Evolutionary conservation across 805 yeast species (phyloP), one percentile per base, ranked within the genome.

Genomic region (Saccharomycopsis sp.): DNA sequence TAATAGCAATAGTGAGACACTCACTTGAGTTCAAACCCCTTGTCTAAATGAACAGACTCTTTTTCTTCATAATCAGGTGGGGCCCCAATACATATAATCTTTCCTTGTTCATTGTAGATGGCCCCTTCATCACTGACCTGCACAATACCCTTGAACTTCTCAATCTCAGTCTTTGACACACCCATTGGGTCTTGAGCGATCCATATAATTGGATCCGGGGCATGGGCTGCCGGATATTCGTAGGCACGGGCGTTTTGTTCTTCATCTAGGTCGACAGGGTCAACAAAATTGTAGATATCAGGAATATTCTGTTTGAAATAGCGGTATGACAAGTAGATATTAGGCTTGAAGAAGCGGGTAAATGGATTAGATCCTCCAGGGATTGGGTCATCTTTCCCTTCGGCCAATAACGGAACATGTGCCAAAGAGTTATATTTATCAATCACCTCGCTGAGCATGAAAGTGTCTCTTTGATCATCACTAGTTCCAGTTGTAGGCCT

Each of bases 131-230:
- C 96, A 57, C 82, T 75, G 55, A 88, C 83, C 17, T 79, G 77
- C 53, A 90, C 80, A 5, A 83, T 75, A 1, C 76, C 78, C 20
- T 74, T 69, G 55, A 89, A 77, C 49, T 81, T 75, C 47, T 78
- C 79, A 22, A 87, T 84, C 65, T 85, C 83, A 14, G 67, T 68
- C 1, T 76, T 72, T 0, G 96, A 87, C 65, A 89, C 79, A 1
- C 98, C 98, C 80, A 83, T 82, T 8, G 89, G 86, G 70, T 93
- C 99, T 59, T 76, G 75, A n/a, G 97, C 96, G 66, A 93, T 82
- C 99, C 99, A 93, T 20, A 93, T 73, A n/a, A 77, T 75, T 1
- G 96, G 96, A 64, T 88, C 80, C 52, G 76, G 70, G 0, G 86
- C 86, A 25, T 82, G 74, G 17, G 86, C 84, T 3, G 86, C 88